Evolutionary conservation across 2,329 filamentous ascomycete genomes (phyloP), one percentile per base, ranked within the genome.

Genomic region (Colletotrichum lindemuthianum): DNA sequence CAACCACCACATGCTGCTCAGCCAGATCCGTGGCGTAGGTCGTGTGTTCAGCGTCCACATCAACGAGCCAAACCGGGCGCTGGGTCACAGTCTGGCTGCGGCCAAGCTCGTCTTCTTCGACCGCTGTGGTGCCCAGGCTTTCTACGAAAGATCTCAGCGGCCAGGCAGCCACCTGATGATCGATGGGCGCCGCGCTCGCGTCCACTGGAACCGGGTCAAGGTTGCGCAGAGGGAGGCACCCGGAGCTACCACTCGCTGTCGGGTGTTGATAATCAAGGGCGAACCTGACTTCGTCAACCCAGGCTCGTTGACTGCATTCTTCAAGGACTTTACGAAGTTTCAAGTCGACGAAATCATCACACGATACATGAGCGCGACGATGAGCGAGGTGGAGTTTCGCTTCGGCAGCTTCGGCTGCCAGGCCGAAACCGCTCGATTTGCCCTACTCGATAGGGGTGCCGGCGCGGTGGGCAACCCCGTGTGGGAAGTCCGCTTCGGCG

Each of bases 341-440:
- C 76, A 87, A 68, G 63, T 82, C 8, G 85, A 87, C 64, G 70
- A 74, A 51, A 72, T 84, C 57, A 67, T 74, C 3, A 69, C 72
- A 15, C 71, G 80, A 16, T 69, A 73, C 40, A 60, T 67, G 33
- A 72, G 67, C 2, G 67, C 65, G 0, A 65, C 67, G 1, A 72
- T 75, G 24, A 70, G 70, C 0, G 76, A 81, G 2, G 66, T 84
- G 12, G 84, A 86, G 75, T 84, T 81, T 68, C 77, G 80, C 10
- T 88, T 88, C 67, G 83, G 82, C 0, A 86, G 83, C 59, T 87
- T 79, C 63, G 79, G 84, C 1, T 84, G 82, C 72, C 85, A 88
- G 77, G 78, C 84, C 0, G 79, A 85, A 73, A 78, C 81, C 55
- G 84, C 80, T 2, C 72, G 74, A 40, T 72, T 75, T 70, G 70